Evolutionary conservation across 768 basidiomycete genomes (phyloP).

Genomic region (Gelatoporia subvermispora): DNA sequence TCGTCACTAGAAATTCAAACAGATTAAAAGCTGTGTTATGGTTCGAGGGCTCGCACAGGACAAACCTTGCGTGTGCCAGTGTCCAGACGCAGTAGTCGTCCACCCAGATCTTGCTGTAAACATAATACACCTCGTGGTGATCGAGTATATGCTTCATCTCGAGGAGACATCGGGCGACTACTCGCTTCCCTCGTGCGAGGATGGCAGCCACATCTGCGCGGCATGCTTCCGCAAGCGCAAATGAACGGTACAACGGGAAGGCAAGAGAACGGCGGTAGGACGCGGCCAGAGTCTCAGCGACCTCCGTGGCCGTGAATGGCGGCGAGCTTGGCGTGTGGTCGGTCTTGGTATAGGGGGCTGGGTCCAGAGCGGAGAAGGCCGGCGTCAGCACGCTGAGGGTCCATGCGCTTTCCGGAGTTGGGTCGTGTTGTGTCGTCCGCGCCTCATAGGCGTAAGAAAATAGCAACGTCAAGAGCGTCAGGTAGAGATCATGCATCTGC

Average conservation of each 20-base stretch:
- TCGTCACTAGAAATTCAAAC: constrained; percentile 44
- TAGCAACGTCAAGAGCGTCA: constrained; percentile 64
- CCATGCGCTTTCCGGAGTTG: constrained; percentile 89
- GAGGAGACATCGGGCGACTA: constrained; percentile 59
- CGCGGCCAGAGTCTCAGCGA: constrained; percentile 47
- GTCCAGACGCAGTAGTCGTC: constrained; percentile 85
- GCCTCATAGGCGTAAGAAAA: constrained; percentile 82
- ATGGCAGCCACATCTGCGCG: constrained; percentile 55
- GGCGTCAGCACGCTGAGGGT: constrained; percentile 70
- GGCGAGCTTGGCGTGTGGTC: neutral
- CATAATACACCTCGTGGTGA: constrained; percentile 80
- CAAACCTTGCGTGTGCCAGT: constrained; percentile 65
- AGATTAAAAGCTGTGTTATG: no score
- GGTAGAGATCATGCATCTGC: constrained; percentile 61
- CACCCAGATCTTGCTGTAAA: constrained; percentile 85
- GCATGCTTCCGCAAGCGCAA: constrained; percentile 66
- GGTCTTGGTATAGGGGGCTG: constrained; percentile 41
- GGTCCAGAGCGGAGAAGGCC: constrained; percentile 79
- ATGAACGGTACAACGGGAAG: constrained; percentile 80
- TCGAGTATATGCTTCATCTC: constrained; percentile 72
- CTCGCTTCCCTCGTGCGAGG: constrained; percentile 57
- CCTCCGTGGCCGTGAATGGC: constrained; percentile 36
- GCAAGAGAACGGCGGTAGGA: constrained; percentile 73
- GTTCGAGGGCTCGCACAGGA: constrained; percentile 1
- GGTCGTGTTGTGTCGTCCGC: constrained; percentile 71